Base-by-base conservation (phyloP, 148 eudicot species). In the Gaultheria prostrata region DNA sequence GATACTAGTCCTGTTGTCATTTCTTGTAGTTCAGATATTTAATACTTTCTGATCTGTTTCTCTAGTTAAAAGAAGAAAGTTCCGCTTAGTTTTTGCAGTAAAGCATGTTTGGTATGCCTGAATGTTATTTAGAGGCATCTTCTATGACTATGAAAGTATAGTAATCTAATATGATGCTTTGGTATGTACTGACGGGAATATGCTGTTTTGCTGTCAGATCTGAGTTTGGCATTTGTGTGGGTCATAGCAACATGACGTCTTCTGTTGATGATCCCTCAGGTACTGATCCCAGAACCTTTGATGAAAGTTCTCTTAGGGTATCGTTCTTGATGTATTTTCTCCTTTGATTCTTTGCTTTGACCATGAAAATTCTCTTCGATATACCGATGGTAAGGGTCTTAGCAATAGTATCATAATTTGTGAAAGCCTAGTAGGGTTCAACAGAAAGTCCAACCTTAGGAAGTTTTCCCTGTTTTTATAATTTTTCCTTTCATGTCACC, bases 181-280 rank as follows among this genome's bases (percentile, higher is more conserved):
- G 35, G 17, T 28, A 77, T 51, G 33, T 20, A 28, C 78, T 48
- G 61, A 51, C 45, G 0, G 54, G 61, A 77, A 74, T 49, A 8
- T 77, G 28, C 61, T 77, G 61, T 51, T 77, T 76, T 77, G 61
- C 80, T 51, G n/a, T 43, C 80, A 77, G 80, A 67, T 67, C 72
- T 1, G 39, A 67, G 39, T 67, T 67, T 1, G 15, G 72, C 39
- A 28, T 28, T 67, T 67, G 72, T 30, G 72, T 67, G 72, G 35
- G 39, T 67, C 39, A 28, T 28, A 67, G 35, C 72, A 28, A 12
- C 72, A 67, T 67, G 72, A 67, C 33, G 28, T 67, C 72, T 67
- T 67, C 72, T 67, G 72, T 28, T 12, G 72, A 30, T 28, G 72
- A 67, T 67, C 18, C 72, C 72, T 67, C 72, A 4, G 72, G 72